A percentile compares a stretch with the other conserved stretches of the same genome.
Conservation (phyloP, 2,329 filamentous ascomycete species). For the Hypoxylon sp. region DNA sequence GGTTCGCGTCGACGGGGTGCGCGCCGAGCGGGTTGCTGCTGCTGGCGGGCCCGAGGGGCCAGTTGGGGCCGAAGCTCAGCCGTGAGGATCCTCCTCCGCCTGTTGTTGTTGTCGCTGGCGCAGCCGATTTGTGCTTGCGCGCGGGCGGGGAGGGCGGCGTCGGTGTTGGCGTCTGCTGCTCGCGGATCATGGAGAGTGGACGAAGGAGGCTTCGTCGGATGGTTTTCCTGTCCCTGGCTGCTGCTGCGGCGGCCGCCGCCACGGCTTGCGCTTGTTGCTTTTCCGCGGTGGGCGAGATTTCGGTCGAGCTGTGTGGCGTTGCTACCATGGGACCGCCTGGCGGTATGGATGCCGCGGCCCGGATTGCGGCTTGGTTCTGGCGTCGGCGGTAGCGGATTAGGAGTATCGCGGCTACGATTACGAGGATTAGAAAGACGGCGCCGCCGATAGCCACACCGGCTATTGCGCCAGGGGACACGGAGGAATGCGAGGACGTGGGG, state of each 20-base stretch:
- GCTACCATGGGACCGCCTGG: constrained; percentile 8
- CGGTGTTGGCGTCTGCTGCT: constrained; percentile 22
- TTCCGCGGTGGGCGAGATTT: constrained; percentile 11
- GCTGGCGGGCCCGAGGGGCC: constrained; percentile 38
- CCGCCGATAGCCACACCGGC: constrained; percentile 37
- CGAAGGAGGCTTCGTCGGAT: constrained; percentile 18
- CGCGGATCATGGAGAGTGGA: constrained; percentile 38
- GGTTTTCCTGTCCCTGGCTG: neutral
- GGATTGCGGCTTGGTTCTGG: neutral
- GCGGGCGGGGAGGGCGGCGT: neutral
- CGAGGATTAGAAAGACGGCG: constrained; percentile 32
- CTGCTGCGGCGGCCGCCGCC: neutral
- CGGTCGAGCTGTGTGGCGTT: constrained; percentile 1
- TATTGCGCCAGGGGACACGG: constrained; percentile 34
- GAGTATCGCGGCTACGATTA: constrained; percentile 23
- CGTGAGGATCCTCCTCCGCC: no score
- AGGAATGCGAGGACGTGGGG: constrained; percentile 8
- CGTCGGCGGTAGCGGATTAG: constrained; percentile 26
- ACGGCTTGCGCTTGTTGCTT: constrained; percentile 13
- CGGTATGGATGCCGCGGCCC: neutral
- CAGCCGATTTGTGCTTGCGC: constrained; percentile 8
- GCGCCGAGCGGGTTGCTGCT: constrained; percentile 38
- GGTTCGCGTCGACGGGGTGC: constrained; percentile 39
- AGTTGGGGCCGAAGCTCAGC: constrained; percentile 38
- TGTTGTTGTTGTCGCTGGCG: no score